Conservation (phyloP, 1,139 yeast species). For the Lodderomyces oxycetoniae region DNA sequence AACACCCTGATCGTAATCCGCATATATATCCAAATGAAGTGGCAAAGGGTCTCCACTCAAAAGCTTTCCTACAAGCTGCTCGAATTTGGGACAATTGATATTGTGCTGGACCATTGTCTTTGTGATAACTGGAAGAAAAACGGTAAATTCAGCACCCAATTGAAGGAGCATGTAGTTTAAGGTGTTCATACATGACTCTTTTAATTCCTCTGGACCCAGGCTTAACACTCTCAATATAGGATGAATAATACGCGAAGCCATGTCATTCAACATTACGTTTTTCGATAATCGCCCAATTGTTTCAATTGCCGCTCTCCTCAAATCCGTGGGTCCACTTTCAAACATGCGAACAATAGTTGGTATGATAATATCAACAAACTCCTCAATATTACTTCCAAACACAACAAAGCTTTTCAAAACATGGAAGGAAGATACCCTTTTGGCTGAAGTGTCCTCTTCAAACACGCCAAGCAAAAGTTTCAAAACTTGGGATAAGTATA, state of each 20-base stretch:
- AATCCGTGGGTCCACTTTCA: slow-evolving; percentile 57
- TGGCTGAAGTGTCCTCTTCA: slow-evolving; percentile 68
- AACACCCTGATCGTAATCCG: slow-evolving; percentile 55
- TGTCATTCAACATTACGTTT: slow-evolving; percentile 70
- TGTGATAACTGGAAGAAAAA: slow-evolving; percentile 82
- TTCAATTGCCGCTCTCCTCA: slow-evolving; percentile 74
- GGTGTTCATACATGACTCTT: slow-evolving; percentile 68
- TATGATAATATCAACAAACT: slow-evolving; percentile 76
- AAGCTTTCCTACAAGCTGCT: slow-evolving; percentile 72
- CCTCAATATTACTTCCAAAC: slow-evolving; percentile 85
- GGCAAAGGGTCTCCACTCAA: slow-evolving; percentile 89
- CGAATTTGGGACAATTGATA: slow-evolving; percentile 72
- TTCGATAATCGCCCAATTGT: slow-evolving; percentile 80
- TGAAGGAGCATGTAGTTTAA: slow-evolving; percentile 74
- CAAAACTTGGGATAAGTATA: slow-evolving; percentile 72
- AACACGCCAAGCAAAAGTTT: slow-evolving; percentile 73
- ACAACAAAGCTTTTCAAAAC: slow-evolving; percentile 84
- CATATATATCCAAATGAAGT: slow-evolving; percentile 65
- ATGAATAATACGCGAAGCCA: slow-evolving; percentile 88
- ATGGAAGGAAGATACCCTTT: slow-evolving; percentile 62
- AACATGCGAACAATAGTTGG: slow-evolving; percentile 81
- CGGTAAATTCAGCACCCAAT: slow-evolving; percentile 78
- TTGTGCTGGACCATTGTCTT: slow-evolving; percentile 60
- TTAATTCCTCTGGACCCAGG: slow-evolving; percentile 57
- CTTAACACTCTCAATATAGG: slow-evolving; percentile 72